A percentile compares a stretch with the other conserved stretches of the same genome.
Conservation (phyloP, 2,329 filamentous ascomycete genomes). For the Fusarium vanettenii region DNA sequence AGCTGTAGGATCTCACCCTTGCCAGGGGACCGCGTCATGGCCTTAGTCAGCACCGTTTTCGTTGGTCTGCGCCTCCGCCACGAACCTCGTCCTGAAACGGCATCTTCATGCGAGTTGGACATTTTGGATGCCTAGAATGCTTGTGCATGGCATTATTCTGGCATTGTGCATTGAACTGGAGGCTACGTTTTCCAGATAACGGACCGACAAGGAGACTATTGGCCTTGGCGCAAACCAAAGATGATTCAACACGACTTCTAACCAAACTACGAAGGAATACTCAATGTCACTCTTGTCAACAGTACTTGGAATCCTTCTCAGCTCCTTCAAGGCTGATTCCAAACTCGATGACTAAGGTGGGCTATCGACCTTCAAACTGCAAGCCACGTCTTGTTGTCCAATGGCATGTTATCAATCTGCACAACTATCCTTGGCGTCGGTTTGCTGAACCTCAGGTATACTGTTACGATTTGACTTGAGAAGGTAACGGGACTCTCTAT, state of each 20-base stretch:
- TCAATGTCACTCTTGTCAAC: neutral
- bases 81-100: neutral
- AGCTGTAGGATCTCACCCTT: neutral
- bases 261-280: neutral
- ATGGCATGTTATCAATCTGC: neutral
- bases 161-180: neutral
- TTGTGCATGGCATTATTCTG: neutral
- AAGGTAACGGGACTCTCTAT: neutral
- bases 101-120: neutral
- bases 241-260: neutral
- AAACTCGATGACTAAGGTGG: neutral
- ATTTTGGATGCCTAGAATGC: neutral
- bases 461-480: neutral
- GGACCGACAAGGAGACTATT: neutral
- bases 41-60: constrained; percentile 27
- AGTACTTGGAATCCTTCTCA: neutral
- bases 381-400: neutral
- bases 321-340: neutral
- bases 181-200: neutral
- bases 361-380: neutral
- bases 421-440: neutral
- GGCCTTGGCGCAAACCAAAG: neutral
- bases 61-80: constrained; percentile 24
- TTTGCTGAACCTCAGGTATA: neutral
- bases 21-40: constrained; percentile 34